Conservation (phyloP, 768 basidiomycete genomes). For the Leccinum rimulosum region DNA sequence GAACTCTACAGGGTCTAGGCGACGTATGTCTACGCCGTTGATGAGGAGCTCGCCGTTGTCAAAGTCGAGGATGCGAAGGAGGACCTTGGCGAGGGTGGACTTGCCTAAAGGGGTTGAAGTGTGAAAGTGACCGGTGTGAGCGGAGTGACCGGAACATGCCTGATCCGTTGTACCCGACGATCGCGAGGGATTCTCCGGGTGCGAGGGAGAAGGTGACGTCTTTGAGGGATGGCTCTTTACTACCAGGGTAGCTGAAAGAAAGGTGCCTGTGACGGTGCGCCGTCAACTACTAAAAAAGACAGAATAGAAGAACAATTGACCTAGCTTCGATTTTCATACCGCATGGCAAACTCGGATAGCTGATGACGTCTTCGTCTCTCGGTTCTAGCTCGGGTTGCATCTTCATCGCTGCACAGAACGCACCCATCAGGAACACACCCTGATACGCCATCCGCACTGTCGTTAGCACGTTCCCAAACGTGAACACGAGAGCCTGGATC, state of each 20-base stretch:
- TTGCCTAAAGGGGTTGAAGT: conserved; percentile 52
- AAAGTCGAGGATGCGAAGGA: conserved; percentile 78
- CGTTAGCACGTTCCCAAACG: conserved; percentile 58
- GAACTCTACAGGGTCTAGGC: conserved; percentile 63
- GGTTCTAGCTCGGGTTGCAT: conserved; percentile 70
- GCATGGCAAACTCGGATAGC: conserved; percentile 44
- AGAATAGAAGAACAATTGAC: conserved; percentile 22
- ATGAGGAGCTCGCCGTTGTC: conserved; percentile 65
- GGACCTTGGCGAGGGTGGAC: conserved; percentile 80
- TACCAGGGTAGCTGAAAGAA: conserved; percentile 80
- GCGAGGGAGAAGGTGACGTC: conserved; percentile 68
- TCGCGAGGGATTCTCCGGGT: conserved; percentile 78
- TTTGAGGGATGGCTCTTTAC: conserved; percentile 60
- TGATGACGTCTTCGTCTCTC: conserved; percentile 45
- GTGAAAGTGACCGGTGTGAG: conserved; percentile 11
- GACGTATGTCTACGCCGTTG: conserved; percentile 68
- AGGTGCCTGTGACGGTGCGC: conserved; percentile 42
- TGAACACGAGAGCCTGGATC: conserved; percentile 67
- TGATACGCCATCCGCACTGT: conserved; percentile 78
- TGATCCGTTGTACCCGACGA: conserved; percentile 84
- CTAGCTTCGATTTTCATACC: conserved; percentile 73
- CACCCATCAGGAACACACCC: conserved; percentile 82
- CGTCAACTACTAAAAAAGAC: conserved; percentile 4
- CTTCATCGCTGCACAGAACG: conserved; percentile 76
- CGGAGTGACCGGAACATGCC: conserved; percentile 41